Conservation (phyloP, 2,329 filamentous ascomycete genomes). For the Sporothrix brasiliensis region DNA sequence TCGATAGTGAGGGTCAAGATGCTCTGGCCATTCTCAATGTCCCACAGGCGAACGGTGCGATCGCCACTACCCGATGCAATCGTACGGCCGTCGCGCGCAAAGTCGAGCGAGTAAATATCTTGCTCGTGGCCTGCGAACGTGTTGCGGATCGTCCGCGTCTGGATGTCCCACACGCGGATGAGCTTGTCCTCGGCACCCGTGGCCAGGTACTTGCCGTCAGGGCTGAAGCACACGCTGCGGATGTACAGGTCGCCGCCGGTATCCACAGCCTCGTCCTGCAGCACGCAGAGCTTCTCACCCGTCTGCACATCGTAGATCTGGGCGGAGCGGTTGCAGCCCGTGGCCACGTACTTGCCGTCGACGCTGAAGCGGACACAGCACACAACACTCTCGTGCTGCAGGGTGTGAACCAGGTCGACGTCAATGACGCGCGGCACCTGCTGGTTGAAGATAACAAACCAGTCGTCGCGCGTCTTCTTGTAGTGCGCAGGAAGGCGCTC, state of each 20-base stretch:
- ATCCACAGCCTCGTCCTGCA: constrained; percentile 87
- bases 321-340: constrained; percentile 97
- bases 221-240: constrained; percentile 96
- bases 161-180: constrained; percentile 96
- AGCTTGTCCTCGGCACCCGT: constrained; percentile 98
- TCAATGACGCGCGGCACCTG: constrained; percentile 85
- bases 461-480: constrained; percentile 88
- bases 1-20: constrained; percentile 88
- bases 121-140: constrained; percentile 97
- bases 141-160: constrained; percentile 78
- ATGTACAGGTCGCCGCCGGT: constrained; percentile 94
- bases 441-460: constrained; percentile 97
- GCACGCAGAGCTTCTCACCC: constrained; percentile 83
- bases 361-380: constrained; percentile 97
- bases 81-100: constrained; percentile 86
- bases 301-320: constrained; percentile 94
- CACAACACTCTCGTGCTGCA: constrained; percentile 92
- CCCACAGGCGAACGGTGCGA: constrained; percentile 92
- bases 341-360: constrained; percentile 94
- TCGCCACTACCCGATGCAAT: constrained; percentile 97
- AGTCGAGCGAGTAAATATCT: constrained; percentile 96
- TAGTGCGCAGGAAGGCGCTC: constrained; percentile 81
- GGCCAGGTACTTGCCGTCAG: constrained; percentile 88
- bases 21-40: constrained; percentile 81
- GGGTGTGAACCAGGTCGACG: constrained; percentile 89